Percentiles rank a stretch among this genome's conserved stretches.
These are phyloP conservation scores for Aschersonia sp. DNA, from an alignment of 2,329 filamentous ascomycete species.

Conservation along the genomic window DNA sequence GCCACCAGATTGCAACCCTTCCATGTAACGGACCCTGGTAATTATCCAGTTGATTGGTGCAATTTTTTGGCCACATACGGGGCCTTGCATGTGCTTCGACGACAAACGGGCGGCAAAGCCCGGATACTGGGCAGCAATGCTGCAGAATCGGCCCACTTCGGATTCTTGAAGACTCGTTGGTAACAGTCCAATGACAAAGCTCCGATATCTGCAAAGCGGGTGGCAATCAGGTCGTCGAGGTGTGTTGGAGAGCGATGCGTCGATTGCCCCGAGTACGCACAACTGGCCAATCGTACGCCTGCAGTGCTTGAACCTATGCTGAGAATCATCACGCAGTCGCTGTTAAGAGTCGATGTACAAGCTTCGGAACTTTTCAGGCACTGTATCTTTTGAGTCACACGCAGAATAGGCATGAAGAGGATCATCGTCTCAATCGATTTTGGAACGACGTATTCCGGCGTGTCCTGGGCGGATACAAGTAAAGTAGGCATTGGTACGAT, in stretches of 20 bases:
- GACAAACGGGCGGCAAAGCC: neutral
- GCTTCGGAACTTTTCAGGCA: no score
- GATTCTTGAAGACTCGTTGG: neutral
- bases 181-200: no score
- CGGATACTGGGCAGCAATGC: slow-evolving; percentile 5
- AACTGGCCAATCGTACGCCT: no score
- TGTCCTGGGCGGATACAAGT: slow-evolving; percentile 34
- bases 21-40: neutral
- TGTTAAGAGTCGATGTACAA: no score
- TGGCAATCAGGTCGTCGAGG: no score
- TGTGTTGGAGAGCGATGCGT: no score
- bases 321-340: no score
- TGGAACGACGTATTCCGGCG: slow-evolving; percentile 40
- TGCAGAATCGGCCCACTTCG: slow-evolving; percentile 1
- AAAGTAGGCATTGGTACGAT: slow-evolving; percentile 12
- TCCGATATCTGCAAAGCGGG: no score
- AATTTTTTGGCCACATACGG: neutral
- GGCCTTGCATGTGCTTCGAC: neutral
- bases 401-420: slow-evolving; percentile 19
- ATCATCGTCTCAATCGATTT: slow-evolving; percentile 41
- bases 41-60: neutral
- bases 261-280: no score
- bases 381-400: neutral
- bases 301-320: no score
- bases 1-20: neutral